A percentile compares a stretch with the other conserved stretches of the same genome.
Conservation (phyloP, 2,329 filamentous ascomycete species). For the Ascochyta fabae region DNA sequence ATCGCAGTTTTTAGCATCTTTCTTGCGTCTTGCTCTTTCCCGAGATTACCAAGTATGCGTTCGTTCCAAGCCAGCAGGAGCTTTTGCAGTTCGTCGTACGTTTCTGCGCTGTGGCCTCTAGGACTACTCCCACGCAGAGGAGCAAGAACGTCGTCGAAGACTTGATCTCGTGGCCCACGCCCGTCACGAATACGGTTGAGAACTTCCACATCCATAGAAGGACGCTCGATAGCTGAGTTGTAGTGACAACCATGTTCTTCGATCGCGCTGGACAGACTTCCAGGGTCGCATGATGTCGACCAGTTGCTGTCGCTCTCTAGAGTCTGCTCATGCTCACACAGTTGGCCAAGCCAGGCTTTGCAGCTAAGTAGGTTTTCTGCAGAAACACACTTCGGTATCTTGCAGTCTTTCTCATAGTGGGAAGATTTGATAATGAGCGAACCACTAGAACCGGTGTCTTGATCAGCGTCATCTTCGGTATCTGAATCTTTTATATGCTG, state of each 20-base stretch:
- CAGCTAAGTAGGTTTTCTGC: neutral
- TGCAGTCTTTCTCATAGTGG: constrained; percentile 3
- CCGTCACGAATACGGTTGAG: constrained; percentile 24
- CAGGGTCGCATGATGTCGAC: neutral
- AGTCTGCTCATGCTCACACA: constrained; percentile 17
- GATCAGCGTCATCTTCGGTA: neutral
- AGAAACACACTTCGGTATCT: neutral
- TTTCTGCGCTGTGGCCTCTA: neutral
- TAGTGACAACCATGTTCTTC: neutral
- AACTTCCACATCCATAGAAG: constrained; percentile 16
- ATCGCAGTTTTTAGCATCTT: neutral
- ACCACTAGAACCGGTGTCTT: neutral
- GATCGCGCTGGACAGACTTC: neutral
- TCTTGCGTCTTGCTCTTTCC: neutral
- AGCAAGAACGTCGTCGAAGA: constrained; percentile 28
- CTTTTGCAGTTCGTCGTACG: neutral
- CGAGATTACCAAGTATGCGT: neutral
- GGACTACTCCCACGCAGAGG: neutral
- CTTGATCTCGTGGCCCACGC: constrained; percentile 15
- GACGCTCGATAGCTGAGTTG: neutral
- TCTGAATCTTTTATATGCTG: neutral
- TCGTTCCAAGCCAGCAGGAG: neutral
- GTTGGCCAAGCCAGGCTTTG: constrained; percentile 12
- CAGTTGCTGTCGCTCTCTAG: constrained; percentile 2
- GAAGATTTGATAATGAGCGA: constrained; percentile 12